Conservation (phyloP, 2,329 filamentous ascomycete genomes). For the Talaromyces rugulosus region DNA sequence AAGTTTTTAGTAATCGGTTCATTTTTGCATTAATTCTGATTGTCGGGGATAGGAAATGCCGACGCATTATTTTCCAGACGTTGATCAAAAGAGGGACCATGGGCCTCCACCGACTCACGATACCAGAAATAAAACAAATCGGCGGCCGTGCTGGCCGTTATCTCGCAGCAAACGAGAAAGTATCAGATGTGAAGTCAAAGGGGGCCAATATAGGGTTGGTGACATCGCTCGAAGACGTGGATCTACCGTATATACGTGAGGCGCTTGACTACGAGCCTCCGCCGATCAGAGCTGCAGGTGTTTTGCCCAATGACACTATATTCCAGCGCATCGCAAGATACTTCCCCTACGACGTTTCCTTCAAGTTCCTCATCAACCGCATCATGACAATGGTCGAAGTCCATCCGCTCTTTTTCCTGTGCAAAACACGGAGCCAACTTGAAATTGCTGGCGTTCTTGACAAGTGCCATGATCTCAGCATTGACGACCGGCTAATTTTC, state of each 20-base stretch:
- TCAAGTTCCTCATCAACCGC: constrained; percentile 75
- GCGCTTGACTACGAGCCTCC: constrained; percentile 62
- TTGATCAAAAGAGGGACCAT: constrained; percentile 67
- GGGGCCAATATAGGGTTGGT: constrained; percentile 61
- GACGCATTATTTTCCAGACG: constrained; percentile 82
- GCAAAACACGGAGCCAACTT: constrained; percentile 59
- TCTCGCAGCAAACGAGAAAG: constrained; percentile 62
- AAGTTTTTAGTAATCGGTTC: constrained; percentile 30
- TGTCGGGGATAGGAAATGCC: constrained; percentile 57
- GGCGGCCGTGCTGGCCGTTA: constrained; percentile 87
- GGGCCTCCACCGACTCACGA: constrained; percentile 54
- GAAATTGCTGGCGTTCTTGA: constrained; percentile 72
- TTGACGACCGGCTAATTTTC: constrained; percentile 72
- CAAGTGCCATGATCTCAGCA: constrained; percentile 59
- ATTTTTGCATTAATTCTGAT: constrained; percentile 13
- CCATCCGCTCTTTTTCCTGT: constrained; percentile 66
- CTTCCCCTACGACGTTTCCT: constrained; percentile 74
- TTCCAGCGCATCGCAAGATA: constrained; percentile 75
- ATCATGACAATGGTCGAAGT: constrained; percentile 65
- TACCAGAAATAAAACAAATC: constrained; percentile 90
- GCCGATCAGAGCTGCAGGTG: constrained; percentile 65
- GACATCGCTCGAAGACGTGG: constrained; percentile 69
- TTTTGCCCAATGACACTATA: constrained; percentile 67
- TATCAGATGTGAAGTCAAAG: constrained; percentile 15
- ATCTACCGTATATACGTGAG: constrained; percentile 59